A percentile compares a stretch with the other conserved stretches of the same genome.
Conservation (phyloP, 2,329 filamentous ascomycete genomes). For the Gliomastix tumulicola region DNA sequence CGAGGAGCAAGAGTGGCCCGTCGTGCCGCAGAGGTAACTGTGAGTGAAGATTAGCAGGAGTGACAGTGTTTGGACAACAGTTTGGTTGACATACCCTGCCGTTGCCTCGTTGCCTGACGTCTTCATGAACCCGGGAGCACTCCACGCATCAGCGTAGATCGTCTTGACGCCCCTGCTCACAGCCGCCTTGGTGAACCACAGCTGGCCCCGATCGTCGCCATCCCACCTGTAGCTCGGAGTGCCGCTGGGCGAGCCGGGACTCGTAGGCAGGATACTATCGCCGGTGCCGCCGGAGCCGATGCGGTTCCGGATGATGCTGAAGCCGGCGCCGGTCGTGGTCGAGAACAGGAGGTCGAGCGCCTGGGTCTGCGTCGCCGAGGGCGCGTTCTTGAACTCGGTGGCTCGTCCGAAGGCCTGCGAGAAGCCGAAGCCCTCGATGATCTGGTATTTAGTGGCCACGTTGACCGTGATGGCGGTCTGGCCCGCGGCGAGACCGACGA, state of each 20-base stretch:
- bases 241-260: slow-evolving; percentile 30
- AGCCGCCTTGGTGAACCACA: slow-evolving; percentile 44
- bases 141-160: slow-evolving; percentile 38
- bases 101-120: slow-evolving; percentile 27
- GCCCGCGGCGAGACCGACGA: no score
- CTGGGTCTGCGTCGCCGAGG: slow-evolving; percentile 18
- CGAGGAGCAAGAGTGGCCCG: slow-evolving; percentile 25
- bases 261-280: slow-evolving; percentile 30
- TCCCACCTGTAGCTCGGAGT: slow-evolving; percentile 37
- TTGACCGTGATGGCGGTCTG: no score
- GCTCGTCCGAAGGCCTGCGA: slow-evolving; percentile 40
- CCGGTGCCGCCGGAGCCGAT: slow-evolving; percentile 29
- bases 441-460: no score
- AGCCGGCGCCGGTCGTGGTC: slow-evolving; percentile 34
- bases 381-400: slow-evolving; percentile 26
- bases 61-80: not conserved
- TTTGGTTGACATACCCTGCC: slow-evolving; percentile 8
- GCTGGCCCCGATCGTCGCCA: slow-evolving; percentile 37
- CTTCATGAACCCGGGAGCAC: slow-evolving; percentile 40
- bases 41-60: not conserved
- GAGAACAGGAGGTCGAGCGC: slow-evolving; percentile 38
- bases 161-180: slow-evolving; percentile 26
- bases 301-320: slow-evolving; percentile 43
- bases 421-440: slow-evolving; percentile 40
- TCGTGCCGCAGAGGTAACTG: slow-evolving; percentile 28